Evolutionary conservation across 352 stramenopile genomes (phyloP).

Genomic region (Phytopythium oedochilum): DNA sequence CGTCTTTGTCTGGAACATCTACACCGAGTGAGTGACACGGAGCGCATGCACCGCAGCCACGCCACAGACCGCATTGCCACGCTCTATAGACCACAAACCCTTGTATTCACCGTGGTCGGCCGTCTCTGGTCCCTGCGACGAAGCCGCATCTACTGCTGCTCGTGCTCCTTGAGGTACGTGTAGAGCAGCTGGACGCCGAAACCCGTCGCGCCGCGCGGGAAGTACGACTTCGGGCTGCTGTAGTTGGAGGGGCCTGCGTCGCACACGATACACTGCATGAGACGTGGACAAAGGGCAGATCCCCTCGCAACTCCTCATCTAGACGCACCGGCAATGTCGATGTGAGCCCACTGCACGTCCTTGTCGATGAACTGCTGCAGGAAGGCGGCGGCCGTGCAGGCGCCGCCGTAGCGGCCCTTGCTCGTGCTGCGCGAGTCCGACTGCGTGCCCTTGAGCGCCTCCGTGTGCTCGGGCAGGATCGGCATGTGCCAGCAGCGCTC

Average conservation of each 20-base stretch:
- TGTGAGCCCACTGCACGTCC: slow-evolving; percentile 83
- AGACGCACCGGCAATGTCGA: slow-evolving; percentile 79
- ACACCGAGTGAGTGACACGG: slow-evolving; percentile 34
- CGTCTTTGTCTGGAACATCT: slow-evolving; percentile 93
- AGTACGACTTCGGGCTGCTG: slow-evolving; percentile 76
- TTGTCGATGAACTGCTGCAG: slow-evolving; percentile 87
- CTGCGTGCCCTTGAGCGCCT: slow-evolving; percentile 74
- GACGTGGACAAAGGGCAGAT: background rate
- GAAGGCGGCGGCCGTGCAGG: slow-evolving; percentile 84
- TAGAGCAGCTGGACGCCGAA: slow-evolving; percentile 88
- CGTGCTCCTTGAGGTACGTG: slow-evolving; percentile 79
- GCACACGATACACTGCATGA: background rate
- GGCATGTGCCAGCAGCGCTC: slow-evolving; percentile 89
- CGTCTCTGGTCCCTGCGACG: no score
- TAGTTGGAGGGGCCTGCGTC: slow-evolving; percentile 62
- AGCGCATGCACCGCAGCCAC: background rate
- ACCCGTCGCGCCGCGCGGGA: slow-evolving; percentile 80
- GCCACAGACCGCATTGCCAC: no score
- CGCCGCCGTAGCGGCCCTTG: slow-evolving; percentile 74
- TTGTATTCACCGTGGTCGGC: background rate
- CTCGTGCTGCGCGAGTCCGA: slow-evolving; percentile 80
- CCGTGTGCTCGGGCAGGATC: slow-evolving; percentile 82
- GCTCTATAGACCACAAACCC: background rate
- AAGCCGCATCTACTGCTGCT: slow-evolving; percentile 23
- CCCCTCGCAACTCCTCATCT: background rate